phyloP scores from a whole-genome alignment of 495 filamentous ascomycete genomes.

The Penicillium paxilli region DNA sequence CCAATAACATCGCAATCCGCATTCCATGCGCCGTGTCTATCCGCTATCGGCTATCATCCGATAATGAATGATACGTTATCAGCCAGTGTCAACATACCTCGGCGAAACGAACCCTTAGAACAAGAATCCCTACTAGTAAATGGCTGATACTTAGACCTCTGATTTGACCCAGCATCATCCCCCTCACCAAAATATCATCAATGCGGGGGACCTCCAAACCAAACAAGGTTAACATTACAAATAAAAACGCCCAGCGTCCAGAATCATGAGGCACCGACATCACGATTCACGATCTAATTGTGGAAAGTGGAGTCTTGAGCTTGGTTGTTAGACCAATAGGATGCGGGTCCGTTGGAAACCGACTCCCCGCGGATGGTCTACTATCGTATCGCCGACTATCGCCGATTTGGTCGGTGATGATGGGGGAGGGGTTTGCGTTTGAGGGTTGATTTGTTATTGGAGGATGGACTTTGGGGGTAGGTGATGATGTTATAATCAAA shows the following conservation, averaged over 20 bases:
- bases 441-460: neutral
- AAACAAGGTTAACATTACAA: conserved; percentile 6
- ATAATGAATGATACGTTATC: conserved; percentile 3
- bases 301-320: neutral
- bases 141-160: neutral
- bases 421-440: too few species aligned
- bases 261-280: conserved; percentile 1
- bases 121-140: neutral
- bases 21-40: conserved; percentile 14
- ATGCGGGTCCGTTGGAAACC: conserved; percentile 7
- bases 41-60: conserved; percentile 16
- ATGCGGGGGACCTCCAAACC: conserved; percentile 4
- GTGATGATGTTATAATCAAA: conserved; percentile 14
- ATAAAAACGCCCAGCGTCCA: neutral
- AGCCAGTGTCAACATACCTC: too few species aligned
- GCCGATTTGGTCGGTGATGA: neutral
- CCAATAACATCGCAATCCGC: too few species aligned
- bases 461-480: conserved; percentile 1
- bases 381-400: conserved; percentile 5
- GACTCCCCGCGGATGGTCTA: neutral
- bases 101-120: too few species aligned
- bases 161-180: neutral
- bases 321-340: conserved; percentile 9
- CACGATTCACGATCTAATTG: neutral
- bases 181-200: neutral